Conservation (phyloP, 352 stramenopile species). For the Pythium aristosporum region DNA sequence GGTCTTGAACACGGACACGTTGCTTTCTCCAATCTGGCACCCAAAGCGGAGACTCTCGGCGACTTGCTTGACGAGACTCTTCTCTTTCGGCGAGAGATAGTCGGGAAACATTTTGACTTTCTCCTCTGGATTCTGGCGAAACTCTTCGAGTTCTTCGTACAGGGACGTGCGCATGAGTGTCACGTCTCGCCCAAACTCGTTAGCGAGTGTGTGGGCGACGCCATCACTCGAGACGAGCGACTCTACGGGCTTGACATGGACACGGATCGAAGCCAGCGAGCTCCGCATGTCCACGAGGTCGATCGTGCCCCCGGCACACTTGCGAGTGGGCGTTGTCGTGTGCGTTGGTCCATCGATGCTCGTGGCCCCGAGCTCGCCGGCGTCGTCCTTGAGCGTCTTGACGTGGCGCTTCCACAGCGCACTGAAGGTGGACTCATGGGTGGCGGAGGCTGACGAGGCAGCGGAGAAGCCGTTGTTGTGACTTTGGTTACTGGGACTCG, state of each 20-base stretch:
- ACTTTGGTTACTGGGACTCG: constrained; percentile 13
- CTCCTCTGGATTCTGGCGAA: constrained; percentile 39
- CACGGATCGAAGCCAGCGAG: constrained; percentile 23
- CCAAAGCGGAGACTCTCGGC: constrained; percentile 52
- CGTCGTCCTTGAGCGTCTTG: constrained; percentile 16
- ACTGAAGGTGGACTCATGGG: constrained; percentile 17
- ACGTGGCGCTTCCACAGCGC: constrained; percentile 22
- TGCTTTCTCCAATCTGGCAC: constrained; percentile 65
- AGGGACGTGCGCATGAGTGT: constrained; percentile 35
- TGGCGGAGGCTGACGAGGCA: neutral
- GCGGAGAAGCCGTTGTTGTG: neutral
- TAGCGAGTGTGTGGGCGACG: constrained; percentile 8
- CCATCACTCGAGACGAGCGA: constrained; percentile 10
- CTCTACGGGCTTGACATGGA: constrained; percentile 25
- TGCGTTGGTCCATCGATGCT: neutral
- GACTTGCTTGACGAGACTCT: constrained; percentile 47
- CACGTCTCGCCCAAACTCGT: constrained; percentile 20
- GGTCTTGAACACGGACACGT: constrained; percentile 60
- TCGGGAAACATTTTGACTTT: constrained; percentile 69
- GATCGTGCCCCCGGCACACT: constrained; percentile 15
- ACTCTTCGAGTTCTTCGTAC: constrained; percentile 63
- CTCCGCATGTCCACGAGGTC: constrained; percentile 21
- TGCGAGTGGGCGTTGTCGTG: neutral
- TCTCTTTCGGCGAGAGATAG: constrained; percentile 60
- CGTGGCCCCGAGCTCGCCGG: neutral